Base-by-base conservation (phyloP, 2,329 filamentous ascomycete species). In the Claviceps sp. region DNA sequence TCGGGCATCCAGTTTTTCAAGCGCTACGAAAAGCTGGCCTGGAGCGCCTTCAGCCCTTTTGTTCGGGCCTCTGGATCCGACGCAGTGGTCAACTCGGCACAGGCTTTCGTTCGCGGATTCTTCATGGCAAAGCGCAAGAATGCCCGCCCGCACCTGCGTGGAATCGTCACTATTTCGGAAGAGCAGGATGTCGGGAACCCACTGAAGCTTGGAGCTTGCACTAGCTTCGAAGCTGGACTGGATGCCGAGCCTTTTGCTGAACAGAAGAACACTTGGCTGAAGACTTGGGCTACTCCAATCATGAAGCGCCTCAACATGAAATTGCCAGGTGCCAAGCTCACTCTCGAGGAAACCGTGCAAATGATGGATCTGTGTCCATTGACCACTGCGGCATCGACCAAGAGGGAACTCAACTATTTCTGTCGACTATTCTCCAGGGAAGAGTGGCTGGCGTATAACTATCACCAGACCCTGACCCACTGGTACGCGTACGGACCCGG, bases 301-400 rank as follows among this genome's bases (percentile, higher is more conserved):
- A 75, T 77, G n/a, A 66, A 73, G 2, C 80, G 87, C 7, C 67
- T 95, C 42, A 88, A 90, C 62, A 60, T 69, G 14, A 78, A 84
- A 55, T 72, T 96, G 0, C 76, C 75, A 0, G 85, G 85, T 2
- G 82, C 78, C 5, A 80, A 85, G 55, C 65, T 95, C 44, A 78
- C 76, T 2, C 62, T 73, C 13, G 61, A 70, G 1, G 82, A 91
- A 37, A 79, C 82, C 1, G 71, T 88, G 52, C 78, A 76, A 53
- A 64, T 96, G 37, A 95, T 96, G 88, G 88, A 95, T 60, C 73
- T 95, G 55, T 96, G 90, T 61, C 84, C 90, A 0, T 95, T 88
- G 68, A 77, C 85, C 58, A 91, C 87, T 0, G 81, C 95, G 16
- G 81, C 84, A 8, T 72, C 78, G 5, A 62, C 67, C 0, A 68